These are phyloP conservation scores for Pseudomassariella vexata DNA, from an alignment of 2,329 filamentous ascomycete species.

Conservation along the genomic window DNA sequence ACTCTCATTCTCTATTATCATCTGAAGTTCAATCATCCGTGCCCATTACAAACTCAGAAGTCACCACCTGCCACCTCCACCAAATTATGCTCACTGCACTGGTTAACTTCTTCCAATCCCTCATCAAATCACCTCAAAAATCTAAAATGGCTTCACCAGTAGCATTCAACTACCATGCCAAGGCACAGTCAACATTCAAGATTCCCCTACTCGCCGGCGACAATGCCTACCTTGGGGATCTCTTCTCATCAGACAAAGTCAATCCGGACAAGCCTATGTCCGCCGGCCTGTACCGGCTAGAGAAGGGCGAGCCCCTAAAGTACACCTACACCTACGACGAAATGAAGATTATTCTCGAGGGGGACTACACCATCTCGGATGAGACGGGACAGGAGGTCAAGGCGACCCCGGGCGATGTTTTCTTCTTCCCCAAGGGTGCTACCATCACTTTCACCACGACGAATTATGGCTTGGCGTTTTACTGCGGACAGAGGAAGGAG, in stretches of 20 bases:
- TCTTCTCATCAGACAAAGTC: conserved; percentile 48
- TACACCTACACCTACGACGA: conserved; percentile 68
- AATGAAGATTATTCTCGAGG: conserved; percentile 69
- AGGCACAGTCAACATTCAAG: conserved; percentile 55
- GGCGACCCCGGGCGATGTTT: conserved; percentile 58
- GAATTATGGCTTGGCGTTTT: conserved; percentile 57
- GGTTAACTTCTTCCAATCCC: no score
- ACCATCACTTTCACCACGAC: conserved; percentile 62
- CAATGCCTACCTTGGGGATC: conserved; percentile 62
- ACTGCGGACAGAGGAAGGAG: conserved; percentile 34
- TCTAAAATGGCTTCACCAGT: no score
- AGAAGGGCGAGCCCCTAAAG: conserved; percentile 60
- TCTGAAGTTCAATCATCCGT: no score
- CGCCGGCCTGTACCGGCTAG: conserved; percentile 60
- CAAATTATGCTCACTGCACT: no score
- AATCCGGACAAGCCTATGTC: conserved; percentile 55
- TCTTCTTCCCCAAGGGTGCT: conserved; percentile 61
- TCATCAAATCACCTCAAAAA: no score
- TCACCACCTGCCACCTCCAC: no score
- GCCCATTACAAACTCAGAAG: no score
- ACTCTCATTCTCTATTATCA: no score
- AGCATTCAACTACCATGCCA: conserved; percentile 34
- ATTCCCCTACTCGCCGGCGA: conserved; percentile 57
- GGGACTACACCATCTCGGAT: conserved; percentile 59
- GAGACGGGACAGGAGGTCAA: conserved; percentile 54